A percentile compares a stretch with the other conserved stretches of the same genome.
Evolutionary conservation across 176 grass and related monocot genomes (phyloP).

Genomic region (Chrysopogon serrulatus): DNA sequence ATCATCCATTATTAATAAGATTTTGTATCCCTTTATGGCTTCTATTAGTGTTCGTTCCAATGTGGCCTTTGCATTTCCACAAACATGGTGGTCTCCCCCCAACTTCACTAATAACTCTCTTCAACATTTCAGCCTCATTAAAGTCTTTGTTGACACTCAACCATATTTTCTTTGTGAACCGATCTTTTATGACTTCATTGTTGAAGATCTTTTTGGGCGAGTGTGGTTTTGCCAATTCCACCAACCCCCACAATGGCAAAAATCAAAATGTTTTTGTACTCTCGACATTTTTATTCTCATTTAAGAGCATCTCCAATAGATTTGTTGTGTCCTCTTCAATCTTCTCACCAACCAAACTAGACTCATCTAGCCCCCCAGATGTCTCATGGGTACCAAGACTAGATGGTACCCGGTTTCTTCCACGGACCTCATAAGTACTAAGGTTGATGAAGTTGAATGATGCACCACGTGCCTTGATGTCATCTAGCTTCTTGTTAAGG

Average conservation of each 20-base stretch:
- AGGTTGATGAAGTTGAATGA: background rate
- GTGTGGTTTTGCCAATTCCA: constrained; percentile 47
- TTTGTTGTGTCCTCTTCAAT: constrained; percentile 12
- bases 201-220: constrained; percentile 29
- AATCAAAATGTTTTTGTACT: background rate
- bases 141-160: constrained; percentile 8
- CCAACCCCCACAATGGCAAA: constrained; percentile 22
- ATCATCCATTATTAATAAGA: constrained; percentile 8
- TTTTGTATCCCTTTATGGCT: background rate
- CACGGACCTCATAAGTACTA: background rate
- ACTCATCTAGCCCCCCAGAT: background rate
- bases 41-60: background rate
- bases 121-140: background rate
- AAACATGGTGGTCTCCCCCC: background rate
- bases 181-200: background rate
- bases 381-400: background rate
- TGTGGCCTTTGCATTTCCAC: rapidly evolving
- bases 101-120: background rate
- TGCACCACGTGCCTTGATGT: background rate
- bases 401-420: background rate
- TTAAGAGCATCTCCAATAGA: background rate
- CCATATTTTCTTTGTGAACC: constrained; percentile 20
- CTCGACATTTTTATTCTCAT: background rate
- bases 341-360: background rate
- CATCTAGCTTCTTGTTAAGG: background rate